A percentile compares a stretch with the other conserved stretches of the same genome.
Evolutionary conservation across 257 asterid genomes (phyloP).

Genomic region (Mentha longifolia): DNA sequence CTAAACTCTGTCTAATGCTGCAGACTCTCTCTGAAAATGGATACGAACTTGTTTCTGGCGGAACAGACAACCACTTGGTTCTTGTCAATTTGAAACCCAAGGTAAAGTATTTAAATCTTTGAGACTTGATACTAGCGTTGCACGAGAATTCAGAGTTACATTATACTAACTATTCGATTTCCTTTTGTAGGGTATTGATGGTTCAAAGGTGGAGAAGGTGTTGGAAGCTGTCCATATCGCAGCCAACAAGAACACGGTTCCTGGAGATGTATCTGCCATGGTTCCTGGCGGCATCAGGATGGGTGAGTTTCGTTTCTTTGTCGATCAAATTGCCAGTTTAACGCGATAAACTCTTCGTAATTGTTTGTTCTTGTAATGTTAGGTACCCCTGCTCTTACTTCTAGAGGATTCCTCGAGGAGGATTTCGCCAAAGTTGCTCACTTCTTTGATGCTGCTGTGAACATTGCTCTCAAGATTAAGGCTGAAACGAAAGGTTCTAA

Average conservation of each 20-base stretch:
- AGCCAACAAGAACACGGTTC: conserved; percentile 89
- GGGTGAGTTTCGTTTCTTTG: conserved; percentile 47
- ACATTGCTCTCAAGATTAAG: conserved; percentile 62
- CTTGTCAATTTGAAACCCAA: conserved; percentile 77
- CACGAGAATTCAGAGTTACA: neutral
- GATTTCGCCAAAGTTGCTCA: conserved; percentile 70
- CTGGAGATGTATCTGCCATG: conserved; percentile 95
- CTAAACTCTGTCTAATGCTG: conserved; percentile 40
- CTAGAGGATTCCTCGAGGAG: conserved; percentile 84
- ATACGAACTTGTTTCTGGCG: conserved; percentile 88
- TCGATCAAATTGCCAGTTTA: neutral
- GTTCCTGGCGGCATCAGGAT: conserved; percentile 97
- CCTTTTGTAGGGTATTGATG: conserved; percentile 69
- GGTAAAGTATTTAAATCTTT: conserved; percentile 37
- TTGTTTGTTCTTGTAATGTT: conserved; percentile 22
- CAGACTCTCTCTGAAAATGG: conserved; percentile 62
- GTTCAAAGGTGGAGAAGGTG: conserved; percentile 88
- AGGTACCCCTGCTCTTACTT: conserved; percentile 96
- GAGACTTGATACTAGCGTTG: neutral
- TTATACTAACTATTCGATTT: neutral
- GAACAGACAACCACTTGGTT: conserved; percentile 88
- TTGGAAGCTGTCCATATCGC: conserved; percentile 89
- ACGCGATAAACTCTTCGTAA: neutral
- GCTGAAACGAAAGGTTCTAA: conserved; percentile 53
- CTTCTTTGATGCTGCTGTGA: conserved; percentile 63